Evolutionary conservation across 2,329 filamentous ascomycete genomes (phyloP).

Genomic region (Dothistroma septosporum): DNA sequence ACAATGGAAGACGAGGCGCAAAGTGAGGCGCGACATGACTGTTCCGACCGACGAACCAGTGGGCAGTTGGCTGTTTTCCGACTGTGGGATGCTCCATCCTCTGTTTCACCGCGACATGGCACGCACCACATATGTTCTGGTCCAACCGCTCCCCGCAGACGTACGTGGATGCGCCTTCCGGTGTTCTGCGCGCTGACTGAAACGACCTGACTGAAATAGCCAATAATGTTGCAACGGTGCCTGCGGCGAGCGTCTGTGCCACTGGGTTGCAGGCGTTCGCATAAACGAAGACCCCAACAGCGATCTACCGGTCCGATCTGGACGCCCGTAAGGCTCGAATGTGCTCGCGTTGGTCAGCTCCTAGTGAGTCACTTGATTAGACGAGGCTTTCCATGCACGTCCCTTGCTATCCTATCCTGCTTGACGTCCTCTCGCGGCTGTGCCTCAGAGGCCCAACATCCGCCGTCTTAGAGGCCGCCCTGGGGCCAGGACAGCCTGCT

Average conservation of each 20-base stretch:
- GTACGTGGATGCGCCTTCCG: slow-evolving; percentile 2
- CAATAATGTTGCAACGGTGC: slow-evolving; percentile 4
- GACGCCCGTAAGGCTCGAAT: not conserved
- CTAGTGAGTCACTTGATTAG: not conserved
- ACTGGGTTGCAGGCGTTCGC: slow-evolving; percentile 4
- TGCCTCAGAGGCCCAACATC: slow-evolving; percentile 5
- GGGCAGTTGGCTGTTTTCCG: not conserved
- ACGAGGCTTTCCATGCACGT: not conserved
- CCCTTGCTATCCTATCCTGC: not conserved
- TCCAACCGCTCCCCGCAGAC: not conserved
- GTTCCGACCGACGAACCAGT: not conserved
- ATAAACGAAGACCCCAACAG: not conserved
- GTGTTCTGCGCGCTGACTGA: slow-evolving; percentile 1
- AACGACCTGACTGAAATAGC: not conserved
- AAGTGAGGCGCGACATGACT: not conserved
- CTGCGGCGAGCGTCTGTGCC: not conserved
- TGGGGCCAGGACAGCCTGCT: slow-evolving; percentile 1
- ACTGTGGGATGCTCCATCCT: not conserved
- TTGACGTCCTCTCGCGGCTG: not conserved
- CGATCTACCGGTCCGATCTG: not conserved
- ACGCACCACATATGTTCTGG: not conserved
- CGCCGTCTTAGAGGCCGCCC: slow-evolving; percentile 3
- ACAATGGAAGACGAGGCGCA: not conserved
- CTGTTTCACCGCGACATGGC: not conserved
- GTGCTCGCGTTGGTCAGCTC: not conserved